phyloP scores from a whole-genome alignment of 1,139 yeast species.

The Yamadazyma sp. region DNA sequence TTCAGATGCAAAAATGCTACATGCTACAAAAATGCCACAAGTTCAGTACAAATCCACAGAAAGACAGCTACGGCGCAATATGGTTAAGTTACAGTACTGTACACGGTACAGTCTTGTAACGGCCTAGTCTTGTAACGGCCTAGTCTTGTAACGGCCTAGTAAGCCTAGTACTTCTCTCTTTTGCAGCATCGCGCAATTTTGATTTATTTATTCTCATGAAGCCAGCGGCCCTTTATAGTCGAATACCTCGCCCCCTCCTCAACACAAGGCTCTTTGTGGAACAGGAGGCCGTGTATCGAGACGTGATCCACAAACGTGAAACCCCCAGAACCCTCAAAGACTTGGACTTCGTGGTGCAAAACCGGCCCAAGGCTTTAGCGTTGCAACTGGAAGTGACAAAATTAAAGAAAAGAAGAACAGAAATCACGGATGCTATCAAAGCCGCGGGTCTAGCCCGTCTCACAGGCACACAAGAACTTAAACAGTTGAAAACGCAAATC shows the following conservation, averaged over 20 bases:
- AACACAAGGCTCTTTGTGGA: slow-evolving; percentile 49
- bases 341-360: slow-evolving; percentile 32
- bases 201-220: no score
- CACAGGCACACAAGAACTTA: slow-evolving; percentile 26
- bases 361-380: slow-evolving; percentile 25
- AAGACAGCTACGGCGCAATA: no score
- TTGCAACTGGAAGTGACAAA: slow-evolving; percentile 23
- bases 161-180: no score
- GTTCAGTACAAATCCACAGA: no score
- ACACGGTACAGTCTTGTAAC: no score
- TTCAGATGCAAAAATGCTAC: no score
- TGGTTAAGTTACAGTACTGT: no score
- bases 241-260: slow-evolving; percentile 20
- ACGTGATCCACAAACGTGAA: slow-evolving; percentile 50
- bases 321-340: slow-evolving; percentile 24
- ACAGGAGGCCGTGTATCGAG: slow-evolving; percentile 36
- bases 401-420: slow-evolving; percentile 29
- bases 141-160: no score
- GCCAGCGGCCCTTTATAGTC: slow-evolving; percentile 1
- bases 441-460: slow-evolving; percentile 14
- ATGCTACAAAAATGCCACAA: no score
- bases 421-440: slow-evolving; percentile 24
- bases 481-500: slow-evolving; percentile 34
- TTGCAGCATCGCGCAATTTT: no score
- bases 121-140: no score